Percentiles rank a stretch among this genome's conserved stretches.
These are phyloP conservation scores for Lachnellula subtilissima DNA, from an alignment of 2,329 filamentous ascomycete species.

Conservation along the genomic window DNA sequence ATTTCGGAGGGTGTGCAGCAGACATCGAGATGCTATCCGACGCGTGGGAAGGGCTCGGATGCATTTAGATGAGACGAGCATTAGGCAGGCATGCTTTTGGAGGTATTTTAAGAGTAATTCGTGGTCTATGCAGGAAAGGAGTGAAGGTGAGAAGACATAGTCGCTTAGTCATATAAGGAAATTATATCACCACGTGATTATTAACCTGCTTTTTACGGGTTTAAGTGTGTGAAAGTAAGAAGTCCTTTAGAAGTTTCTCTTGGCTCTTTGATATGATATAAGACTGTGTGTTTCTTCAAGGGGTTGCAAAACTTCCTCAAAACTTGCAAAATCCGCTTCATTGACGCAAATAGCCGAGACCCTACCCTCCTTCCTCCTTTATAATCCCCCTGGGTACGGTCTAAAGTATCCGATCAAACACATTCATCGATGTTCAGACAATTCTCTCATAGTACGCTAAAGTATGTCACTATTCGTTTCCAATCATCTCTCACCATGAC, in stretches of 20 bases:
- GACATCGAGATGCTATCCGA: background rate
- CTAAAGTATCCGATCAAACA: background rate
- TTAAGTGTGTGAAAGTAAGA: background rate
- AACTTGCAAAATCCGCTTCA: background rate
- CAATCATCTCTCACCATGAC: background rate
- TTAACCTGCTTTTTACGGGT: background rate
- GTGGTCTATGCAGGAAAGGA: background rate
- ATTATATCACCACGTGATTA: background rate
- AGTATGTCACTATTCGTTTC: background rate
- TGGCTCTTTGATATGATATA: no score
- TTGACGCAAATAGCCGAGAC: background rate
- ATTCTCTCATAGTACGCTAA: background rate
- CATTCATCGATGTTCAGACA: background rate
- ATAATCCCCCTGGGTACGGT: background rate
- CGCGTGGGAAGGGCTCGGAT: background rate
- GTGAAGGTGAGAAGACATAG: background rate
- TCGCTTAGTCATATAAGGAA: background rate
- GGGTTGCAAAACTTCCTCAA: background rate
- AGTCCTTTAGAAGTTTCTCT: background rate
- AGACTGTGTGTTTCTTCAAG: no score
- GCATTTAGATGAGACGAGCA: slow-evolving; percentile 9
- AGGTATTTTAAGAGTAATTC: background rate
- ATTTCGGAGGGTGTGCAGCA: slow-evolving; percentile 2
- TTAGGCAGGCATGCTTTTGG: slow-evolving; percentile 4
- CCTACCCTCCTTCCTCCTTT: background rate